Base-by-base conservation (phyloP, 2,329 filamentous ascomycete genomes). In the Botrytis porri region DNA sequence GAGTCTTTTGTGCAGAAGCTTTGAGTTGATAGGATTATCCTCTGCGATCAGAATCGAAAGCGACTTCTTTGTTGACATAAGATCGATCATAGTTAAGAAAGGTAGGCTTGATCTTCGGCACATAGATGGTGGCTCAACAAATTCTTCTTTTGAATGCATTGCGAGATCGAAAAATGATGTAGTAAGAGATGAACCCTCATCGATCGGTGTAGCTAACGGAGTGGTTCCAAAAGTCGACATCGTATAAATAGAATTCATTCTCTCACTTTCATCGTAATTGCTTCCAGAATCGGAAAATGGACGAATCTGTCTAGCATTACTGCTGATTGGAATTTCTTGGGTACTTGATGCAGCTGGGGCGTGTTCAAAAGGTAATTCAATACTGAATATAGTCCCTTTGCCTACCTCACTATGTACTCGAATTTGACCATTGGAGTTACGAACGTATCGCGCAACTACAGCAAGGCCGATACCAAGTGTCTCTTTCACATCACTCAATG, bases 1-100 rank as follows among this genome's bases (percentile, higher is more conserved):
- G 4, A 97, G 82, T 29, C 94, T 85, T 79, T 96, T 97, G 77
- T 89, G 88, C 54, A 97, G 84, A 65, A 97, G 93, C 73, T 90
- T 92, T 82, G 92, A 93, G 78, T 97, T 97, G 77, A 97, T 90
- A 0, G 93, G 93, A 77, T 97, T 94, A 77, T 97, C 94, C 79
- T 97, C 94, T 0, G 94, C 94, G 45, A 97, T 89, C n/a, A 97
- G 84, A 4, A 97, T 89, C 25, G 67, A 70, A 25, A 73, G 60
- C 41, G 51, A 16, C 14, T 70, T 73, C 18, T 59, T 60, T 25
- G 60, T 16, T 39, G 57, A 59, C 39, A 20, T 64, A n/a, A 10
- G 6, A 59, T 57, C 45, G 20, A 39, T 8, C 22, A 32, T 48
- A n/a, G 6, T 29, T 25, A 41, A 60, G 6, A 41, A 43, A 12